Percentiles rank a stretch among this genome's conserved stretches.
Evolutionary conservation across 73 alveolate genomes (phyloP).

Genomic region (Tetrahymena thermophila): DNA sequence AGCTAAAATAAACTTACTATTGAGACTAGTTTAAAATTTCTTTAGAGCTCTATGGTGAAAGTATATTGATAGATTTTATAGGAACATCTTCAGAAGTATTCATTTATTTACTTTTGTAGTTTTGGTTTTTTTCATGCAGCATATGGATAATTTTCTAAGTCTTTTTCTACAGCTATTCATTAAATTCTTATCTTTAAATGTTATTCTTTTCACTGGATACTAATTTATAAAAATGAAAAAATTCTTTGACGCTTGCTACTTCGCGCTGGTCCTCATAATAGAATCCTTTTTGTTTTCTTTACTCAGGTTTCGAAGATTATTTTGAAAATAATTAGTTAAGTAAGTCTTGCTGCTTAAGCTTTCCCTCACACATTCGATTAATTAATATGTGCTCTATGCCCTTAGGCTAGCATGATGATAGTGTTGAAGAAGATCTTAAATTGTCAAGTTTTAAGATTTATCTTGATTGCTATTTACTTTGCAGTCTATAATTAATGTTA

Average conservation of each 20-base stretch:
- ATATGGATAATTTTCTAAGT: not conserved
- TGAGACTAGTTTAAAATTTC: not conserved
- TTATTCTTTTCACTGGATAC: not conserved
- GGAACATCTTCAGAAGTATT: not conserved
- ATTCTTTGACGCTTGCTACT: not conserved
- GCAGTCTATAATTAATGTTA: not conserved
- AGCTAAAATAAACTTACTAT: not conserved
- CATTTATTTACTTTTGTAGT: not conserved
- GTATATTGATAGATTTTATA: not conserved
- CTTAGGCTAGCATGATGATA: not conserved
- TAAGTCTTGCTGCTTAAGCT: not conserved
- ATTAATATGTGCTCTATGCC: not conserved
- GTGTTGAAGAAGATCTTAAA: not conserved
- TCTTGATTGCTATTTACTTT: not conserved
- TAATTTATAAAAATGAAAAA: not conserved
- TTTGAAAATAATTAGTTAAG: not conserved
- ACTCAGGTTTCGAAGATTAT: not conserved
- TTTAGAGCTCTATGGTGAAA: not conserved
- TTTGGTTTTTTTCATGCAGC: not conserved
- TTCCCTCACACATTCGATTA: not conserved
- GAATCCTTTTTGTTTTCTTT: not conserved
- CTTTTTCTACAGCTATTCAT: not conserved
- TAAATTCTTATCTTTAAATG: not conserved
- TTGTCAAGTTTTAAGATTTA: not conserved
- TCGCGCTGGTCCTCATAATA: not conserved